These are phyloP conservation scores for Solanum sitiens DNA, from an alignment of 257 asterid species.

Conservation along the genomic window DNA sequence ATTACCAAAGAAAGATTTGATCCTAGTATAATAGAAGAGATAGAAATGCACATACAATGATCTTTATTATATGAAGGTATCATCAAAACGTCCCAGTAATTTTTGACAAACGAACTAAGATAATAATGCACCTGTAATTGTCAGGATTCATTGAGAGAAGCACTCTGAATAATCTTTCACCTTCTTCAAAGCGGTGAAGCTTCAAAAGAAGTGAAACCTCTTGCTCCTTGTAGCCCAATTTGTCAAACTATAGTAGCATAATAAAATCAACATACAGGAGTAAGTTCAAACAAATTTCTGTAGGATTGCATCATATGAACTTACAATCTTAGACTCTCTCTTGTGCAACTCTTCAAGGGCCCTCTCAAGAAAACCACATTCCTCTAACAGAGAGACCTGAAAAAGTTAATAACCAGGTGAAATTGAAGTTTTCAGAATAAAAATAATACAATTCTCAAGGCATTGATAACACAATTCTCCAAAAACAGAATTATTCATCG, in stretches of 20 bases:
- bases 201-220: constrained; percentile 80
- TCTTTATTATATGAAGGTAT: neutral
- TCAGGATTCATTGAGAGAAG: constrained; percentile 90
- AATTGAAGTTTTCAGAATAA: neutral
- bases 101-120: neutral
- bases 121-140: constrained; percentile 59
- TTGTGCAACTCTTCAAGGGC: constrained; percentile 86
- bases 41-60: neutral
- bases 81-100: neutral
- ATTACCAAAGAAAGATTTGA: neutral
- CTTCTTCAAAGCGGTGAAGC: constrained; percentile 72
- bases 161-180: constrained; percentile 59
- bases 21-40: neutral
- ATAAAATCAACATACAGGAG: neutral
- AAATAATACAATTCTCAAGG: neutral
- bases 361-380: constrained; percentile 73
- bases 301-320: constrained; percentile 15
- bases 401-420: constrained; percentile 10
- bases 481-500: neutral
- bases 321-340: constrained; percentile 80
- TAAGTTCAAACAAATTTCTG: neutral
- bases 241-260: constrained; percentile 58
- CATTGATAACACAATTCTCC: neutral
- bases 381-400: constrained; percentile 81
- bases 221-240: constrained; percentile 75